These are phyloP conservation scores for Elsinoe perseae DNA, from an alignment of 2,329 filamentous ascomycete species.

Conservation along the genomic window DNA sequence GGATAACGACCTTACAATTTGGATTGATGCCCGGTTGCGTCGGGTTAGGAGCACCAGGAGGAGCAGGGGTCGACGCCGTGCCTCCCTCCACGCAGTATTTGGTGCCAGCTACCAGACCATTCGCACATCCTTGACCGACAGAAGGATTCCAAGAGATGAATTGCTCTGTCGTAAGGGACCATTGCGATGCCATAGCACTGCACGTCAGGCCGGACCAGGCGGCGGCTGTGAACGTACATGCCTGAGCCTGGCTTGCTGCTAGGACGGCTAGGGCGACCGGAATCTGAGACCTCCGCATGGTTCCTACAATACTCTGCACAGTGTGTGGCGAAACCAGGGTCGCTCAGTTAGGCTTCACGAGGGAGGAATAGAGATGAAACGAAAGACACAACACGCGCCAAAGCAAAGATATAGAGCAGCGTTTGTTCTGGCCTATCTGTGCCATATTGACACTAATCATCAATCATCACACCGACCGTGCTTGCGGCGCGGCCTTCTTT, in stretches of 20 bases:
- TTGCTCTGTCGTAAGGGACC: background rate
- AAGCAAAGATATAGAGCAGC: background rate
- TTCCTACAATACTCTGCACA: background rate
- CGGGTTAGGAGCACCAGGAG: background rate
- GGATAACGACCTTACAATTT: background rate
- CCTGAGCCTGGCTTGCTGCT: background rate
- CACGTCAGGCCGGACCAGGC: background rate
- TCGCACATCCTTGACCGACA: background rate
- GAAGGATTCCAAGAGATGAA: constrained; percentile 10
- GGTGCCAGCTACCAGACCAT: background rate
- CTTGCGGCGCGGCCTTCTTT: background rate
- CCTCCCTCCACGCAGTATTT: background rate
- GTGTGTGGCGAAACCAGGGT: background rate
- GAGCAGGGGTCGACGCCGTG: background rate
- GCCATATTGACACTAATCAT: background rate
- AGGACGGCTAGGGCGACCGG: background rate
- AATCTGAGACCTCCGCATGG: background rate
- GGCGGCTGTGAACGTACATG: background rate
- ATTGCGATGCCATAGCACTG: background rate
- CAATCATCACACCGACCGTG: constrained; percentile 1
- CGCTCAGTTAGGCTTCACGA: background rate
- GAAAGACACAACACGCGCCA: background rate
- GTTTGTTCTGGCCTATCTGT: background rate
- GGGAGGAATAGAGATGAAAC: background rate
- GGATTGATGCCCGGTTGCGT: background rate